phyloP scores from a whole-genome alignment of 768 basidiomycete genomes.

The Leucosporidium yakuticum region DNA sequence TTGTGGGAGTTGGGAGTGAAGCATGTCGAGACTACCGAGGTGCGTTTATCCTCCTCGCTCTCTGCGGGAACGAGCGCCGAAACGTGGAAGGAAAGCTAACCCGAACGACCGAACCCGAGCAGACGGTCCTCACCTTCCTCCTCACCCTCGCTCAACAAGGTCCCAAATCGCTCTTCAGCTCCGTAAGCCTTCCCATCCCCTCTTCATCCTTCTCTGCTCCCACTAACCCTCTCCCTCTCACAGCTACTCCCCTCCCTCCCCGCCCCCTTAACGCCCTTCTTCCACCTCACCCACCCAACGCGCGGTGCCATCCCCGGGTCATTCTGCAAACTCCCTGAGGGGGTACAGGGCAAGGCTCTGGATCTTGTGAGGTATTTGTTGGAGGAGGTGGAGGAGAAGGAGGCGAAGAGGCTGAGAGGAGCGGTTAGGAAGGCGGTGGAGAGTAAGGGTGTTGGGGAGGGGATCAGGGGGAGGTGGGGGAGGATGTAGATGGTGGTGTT shows the following conservation, averaged over 20 bases:
- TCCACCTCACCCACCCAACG: constrained; percentile 65
- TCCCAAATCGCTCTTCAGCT: constrained; percentile 13
- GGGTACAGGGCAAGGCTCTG: constrained; percentile 56
- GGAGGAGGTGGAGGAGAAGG: no score
- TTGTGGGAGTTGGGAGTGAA: constrained; percentile 75
- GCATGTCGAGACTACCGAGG: constrained; percentile 59
- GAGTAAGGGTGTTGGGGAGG: no score
- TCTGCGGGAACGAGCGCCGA: background rate
- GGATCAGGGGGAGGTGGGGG: no score
- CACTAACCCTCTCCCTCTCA: background rate
- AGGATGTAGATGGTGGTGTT: no score
- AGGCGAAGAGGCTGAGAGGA: no score
- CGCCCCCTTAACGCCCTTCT: constrained; percentile 69
- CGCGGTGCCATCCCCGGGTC: constrained; percentile 72
- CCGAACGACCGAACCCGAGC: background rate
- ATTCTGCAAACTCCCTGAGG: constrained; percentile 59
- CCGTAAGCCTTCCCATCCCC: background rate
- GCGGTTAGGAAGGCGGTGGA: no score
- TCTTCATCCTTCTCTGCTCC: constrained; percentile 12
- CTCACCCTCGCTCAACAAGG: constrained; percentile 45
- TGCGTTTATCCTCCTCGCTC: constrained; percentile 40
- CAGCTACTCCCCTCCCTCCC: constrained; percentile 54
- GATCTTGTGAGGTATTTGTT: constrained; percentile 51
- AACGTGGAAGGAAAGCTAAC: constrained; percentile 42
- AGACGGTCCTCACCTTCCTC: constrained; percentile 56